These are phyloP conservation scores for Ilex paraguariensis DNA, from an alignment of 305 asterid genomes.

Conservation along the genomic window DNA sequence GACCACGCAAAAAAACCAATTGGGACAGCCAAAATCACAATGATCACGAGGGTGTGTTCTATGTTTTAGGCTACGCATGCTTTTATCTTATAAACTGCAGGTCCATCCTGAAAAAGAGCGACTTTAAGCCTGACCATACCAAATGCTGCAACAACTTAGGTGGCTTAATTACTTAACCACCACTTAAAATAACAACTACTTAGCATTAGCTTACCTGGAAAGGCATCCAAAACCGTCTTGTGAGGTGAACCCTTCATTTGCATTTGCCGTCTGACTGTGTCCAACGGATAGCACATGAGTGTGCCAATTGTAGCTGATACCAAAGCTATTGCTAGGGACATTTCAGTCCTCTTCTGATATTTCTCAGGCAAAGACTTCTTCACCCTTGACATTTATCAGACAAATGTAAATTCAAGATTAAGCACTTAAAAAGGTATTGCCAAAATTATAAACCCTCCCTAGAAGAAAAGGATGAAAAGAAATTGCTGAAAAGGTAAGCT, in stretches of 20 bases:
- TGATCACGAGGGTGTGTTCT: too few relatives aligned
- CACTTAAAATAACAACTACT: not conserved
- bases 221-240: constrained; percentile 62
- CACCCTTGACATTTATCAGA: constrained; percentile 50
- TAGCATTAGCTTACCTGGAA: constrained; percentile 51
- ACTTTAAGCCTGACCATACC: too few relatives aligned
- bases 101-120: too few relatives aligned
- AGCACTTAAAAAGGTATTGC: too few relatives aligned
- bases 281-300: constrained; percentile 84
- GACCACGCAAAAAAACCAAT: too few relatives aligned
- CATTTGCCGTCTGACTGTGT: constrained; percentile 90
- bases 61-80: too few relatives aligned
- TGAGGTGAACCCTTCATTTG: constrained; percentile 91
- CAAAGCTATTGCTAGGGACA: constrained; percentile 63
- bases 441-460: too few relatives aligned
- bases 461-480: not conserved
- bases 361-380: constrained; percentile 85
- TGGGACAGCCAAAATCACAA: too few relatives aligned
- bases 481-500: constrained; percentile 38
- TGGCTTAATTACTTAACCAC: constrained; percentile 4
- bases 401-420: not conserved
- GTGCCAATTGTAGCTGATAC: constrained; percentile 86
- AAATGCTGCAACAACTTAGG: too few relatives aligned
- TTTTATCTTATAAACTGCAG: too few relatives aligned
- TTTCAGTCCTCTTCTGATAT: constrained; percentile 79